Conservation (phyloP, 2,329 filamentous ascomycete genomes). For the Botryotinia calthae region DNA sequence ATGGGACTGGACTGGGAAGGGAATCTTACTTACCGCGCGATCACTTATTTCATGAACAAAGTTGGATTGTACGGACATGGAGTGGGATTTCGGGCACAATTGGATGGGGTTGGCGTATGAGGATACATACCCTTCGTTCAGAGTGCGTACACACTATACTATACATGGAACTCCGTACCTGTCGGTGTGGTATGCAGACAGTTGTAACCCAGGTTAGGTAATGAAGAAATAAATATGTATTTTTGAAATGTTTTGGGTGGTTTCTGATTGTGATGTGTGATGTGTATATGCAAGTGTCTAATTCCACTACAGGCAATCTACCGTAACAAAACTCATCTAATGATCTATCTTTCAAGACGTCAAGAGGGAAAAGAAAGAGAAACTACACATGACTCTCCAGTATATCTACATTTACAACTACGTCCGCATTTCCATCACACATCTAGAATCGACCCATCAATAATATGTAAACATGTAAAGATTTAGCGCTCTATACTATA, state of each 20-base stretch:
- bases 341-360: not conserved
- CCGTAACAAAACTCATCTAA: not conserved
- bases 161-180: not conserved
- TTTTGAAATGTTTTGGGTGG: not conserved
- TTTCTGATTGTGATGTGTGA: not conserved
- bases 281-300: not conserved
- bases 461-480: not conserved
- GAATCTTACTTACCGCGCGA: not conserved
- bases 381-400: not conserved
- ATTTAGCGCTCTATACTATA: not conserved
- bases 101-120: not conserved
- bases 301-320: fast-evolving
- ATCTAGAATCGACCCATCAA: not conserved
- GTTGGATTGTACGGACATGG: not conserved
- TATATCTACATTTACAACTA: not conserved
- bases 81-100: not conserved
- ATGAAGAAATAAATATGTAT: not conserved
- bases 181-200: not conserved
- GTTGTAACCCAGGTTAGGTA: not conserved
- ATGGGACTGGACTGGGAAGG: too few species aligned
- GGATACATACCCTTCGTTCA: not conserved
- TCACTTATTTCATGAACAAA: not conserved
- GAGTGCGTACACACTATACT: not conserved
- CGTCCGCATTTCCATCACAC: not conserved
- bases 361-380: not conserved